Percentiles rank a stretch among this genome's conserved stretches.
phyloP scores from a whole-genome alignment of 2,329 filamentous ascomycete genomes.

The Aspergillus sp. region DNA sequence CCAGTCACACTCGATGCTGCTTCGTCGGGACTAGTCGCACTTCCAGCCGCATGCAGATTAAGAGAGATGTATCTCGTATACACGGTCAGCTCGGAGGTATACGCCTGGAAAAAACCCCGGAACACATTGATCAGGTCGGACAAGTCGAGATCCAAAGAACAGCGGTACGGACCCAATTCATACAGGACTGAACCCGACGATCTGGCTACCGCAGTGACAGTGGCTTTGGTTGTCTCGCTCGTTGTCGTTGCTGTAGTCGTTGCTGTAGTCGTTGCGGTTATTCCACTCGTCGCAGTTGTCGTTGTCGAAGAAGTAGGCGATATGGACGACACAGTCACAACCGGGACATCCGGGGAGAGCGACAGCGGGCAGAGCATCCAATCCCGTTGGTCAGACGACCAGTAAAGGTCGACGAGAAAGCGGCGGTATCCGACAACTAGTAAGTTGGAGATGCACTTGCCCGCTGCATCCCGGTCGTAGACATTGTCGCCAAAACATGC shows the following conservation, averaged over 20 bases:
- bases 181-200: conserved; percentile 38
- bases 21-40: conserved; percentile 43
- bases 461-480: conserved; percentile 55
- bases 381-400: conserved; percentile 55
- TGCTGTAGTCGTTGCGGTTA: too few relatives aligned
- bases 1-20: conserved; percentile 45
- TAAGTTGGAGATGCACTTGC: conserved; percentile 64
- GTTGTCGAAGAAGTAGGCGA: conserved; percentile 18
- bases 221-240: conserved; percentile 23
- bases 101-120: conserved; percentile 55
- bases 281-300: neutral
- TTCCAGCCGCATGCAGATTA: conserved; percentile 61
- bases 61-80: conserved; percentile 56
- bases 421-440: conserved; percentile 61
- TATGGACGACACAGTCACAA: conserved; percentile 17
- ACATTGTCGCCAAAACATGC: conserved; percentile 59
- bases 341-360: conserved; percentile 41
- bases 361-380: conserved; percentile 65
- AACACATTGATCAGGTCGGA: conserved; percentile 54
- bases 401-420: conserved; percentile 63
- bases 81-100: conserved; percentile 57
- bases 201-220: conserved; percentile 25
- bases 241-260: conserved; percentile 26
- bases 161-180: conserved; percentile 57
- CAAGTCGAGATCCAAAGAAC: conserved; percentile 56